Evolutionary conservation across 2,329 filamentous ascomycete genomes (phyloP).

Genomic region (Sporothrix luriei): DNA sequence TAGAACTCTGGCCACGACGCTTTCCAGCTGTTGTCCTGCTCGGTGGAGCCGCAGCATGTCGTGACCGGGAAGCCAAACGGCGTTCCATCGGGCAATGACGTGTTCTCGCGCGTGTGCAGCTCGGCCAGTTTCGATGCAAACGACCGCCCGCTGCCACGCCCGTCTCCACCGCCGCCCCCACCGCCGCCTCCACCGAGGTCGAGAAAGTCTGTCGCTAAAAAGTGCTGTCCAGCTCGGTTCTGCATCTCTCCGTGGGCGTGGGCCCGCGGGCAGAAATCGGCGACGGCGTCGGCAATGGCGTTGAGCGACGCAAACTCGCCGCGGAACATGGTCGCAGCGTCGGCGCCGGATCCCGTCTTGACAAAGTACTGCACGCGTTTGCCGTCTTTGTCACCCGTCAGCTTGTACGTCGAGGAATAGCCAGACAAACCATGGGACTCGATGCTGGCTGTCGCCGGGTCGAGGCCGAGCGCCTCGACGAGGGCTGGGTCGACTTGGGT

Average conservation of each 20-base stretch:
- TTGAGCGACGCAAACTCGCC: slow-evolving; percentile 84
- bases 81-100: slow-evolving; percentile 63
- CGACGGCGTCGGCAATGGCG: slow-evolving; percentile 72
- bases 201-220: slow-evolving; percentile 78
- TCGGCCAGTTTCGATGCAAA: slow-evolving; percentile 76
- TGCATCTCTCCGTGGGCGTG: slow-evolving; percentile 68
- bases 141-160: slow-evolving; percentile 54
- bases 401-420: slow-evolving; percentile 64
- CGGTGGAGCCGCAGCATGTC: slow-evolving; percentile 84
- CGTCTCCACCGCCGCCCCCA: slow-evolving; percentile 40
- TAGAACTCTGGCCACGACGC: slow-evolving; percentile 84
- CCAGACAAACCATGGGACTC: slow-evolving; percentile 66
- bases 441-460: slow-evolving; percentile 58
- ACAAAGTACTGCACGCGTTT: slow-evolving; percentile 61
- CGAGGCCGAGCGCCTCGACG: slow-evolving; percentile 61
- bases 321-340: slow-evolving; percentile 69
- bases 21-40: slow-evolving; percentile 75
- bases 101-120: slow-evolving; percentile 68
- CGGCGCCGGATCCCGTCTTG: slow-evolving; percentile 65
- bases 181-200: slow-evolving; percentile 55
- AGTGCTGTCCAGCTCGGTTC: slow-evolving; percentile 55
- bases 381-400: slow-evolving; percentile 34
- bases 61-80: slow-evolving; percentile 82
- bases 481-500: slow-evolving; percentile 62
- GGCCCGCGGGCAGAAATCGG: slow-evolving; percentile 73